phyloP scores from a whole-genome alignment of 805 yeast species.

The Yamadazyma sp. region DNA sequence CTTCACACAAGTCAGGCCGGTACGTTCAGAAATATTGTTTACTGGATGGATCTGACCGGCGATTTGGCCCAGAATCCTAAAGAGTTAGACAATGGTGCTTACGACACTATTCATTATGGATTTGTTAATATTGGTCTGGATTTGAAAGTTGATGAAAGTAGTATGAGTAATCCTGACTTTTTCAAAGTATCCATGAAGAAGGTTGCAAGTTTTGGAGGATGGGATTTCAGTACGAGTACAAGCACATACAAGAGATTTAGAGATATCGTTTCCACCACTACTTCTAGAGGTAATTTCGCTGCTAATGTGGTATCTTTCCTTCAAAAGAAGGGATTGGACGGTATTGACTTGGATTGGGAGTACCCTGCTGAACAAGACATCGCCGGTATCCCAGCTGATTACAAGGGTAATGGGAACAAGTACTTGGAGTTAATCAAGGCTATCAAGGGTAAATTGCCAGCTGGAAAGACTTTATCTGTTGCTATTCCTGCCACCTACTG shows the following conservation, averaged over 20 bases:
- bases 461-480: constrained; percentile 17
- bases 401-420: constrained; percentile 14
- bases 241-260: constrained; percentile 16
- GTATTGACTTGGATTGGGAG: constrained; percentile 24
- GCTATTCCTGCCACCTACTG: constrained; percentile 20
- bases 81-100: constrained; percentile 7
- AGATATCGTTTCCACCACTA: constrained; percentile 11
- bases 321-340: constrained; percentile 17
- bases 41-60: constrained; percentile 18
- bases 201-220: constrained; percentile 20
- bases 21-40: constrained; percentile 16
- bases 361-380: constrained; percentile 18
- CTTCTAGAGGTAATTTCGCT: constrained; percentile 17
- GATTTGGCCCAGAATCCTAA: constrained; percentile 15
- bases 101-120: constrained; percentile 18
- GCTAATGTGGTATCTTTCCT: constrained; percentile 16
- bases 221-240: constrained; percentile 18
- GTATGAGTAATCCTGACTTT: constrained; percentile 13
- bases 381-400: constrained; percentile 17
- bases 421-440: constrained; percentile 16
- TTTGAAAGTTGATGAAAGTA: constrained; percentile 13
- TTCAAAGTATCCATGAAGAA: constrained; percentile 15
- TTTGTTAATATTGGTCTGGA: constrained; percentile 17
- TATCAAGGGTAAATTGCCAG: constrained; percentile 14
- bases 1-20: constrained; percentile 15